Evolutionary conservation across 352 stramenopile species (phyloP).

Genomic region (Pythium rishiriense): DNA sequence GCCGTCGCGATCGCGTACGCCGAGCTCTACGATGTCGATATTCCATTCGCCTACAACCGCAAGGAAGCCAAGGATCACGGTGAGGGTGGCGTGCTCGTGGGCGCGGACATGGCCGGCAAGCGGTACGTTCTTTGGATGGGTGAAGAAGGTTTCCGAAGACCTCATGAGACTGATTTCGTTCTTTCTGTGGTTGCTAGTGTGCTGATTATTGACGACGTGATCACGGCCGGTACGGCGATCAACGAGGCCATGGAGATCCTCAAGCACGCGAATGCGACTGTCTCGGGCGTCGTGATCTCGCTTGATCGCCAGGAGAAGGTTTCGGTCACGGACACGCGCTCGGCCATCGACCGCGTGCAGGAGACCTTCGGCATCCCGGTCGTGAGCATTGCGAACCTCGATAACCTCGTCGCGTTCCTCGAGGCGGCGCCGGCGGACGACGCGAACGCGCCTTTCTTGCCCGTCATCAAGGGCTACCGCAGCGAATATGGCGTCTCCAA

Average conservation of each 20-base stretch:
- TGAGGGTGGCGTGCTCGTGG: slow-evolving; percentile 96
- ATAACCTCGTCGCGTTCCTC: slow-evolving; percentile 92
- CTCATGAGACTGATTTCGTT: background rate
- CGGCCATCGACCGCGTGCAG: slow-evolving; percentile 93
- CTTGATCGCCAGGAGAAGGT: slow-evolving; percentile 98
- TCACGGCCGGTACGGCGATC: slow-evolving; percentile 98
- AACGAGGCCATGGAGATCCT: slow-evolving; percentile 93
- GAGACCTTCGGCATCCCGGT: slow-evolving; percentile 91
- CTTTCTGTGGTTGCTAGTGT: slow-evolving; percentile 55
- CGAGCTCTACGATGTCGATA: slow-evolving; percentile 88
- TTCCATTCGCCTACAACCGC: slow-evolving; percentile 98
- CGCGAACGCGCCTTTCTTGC: slow-evolving; percentile 59
- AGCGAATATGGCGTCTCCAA: slow-evolving; percentile 67
- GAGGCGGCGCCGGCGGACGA: slow-evolving; percentile 52
- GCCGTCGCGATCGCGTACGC: slow-evolving; percentile 94
- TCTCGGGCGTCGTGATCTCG: slow-evolving; percentile 96
- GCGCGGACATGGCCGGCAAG: slow-evolving; percentile 94
- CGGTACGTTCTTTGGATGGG: slow-evolving; percentile 46
- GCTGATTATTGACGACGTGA: slow-evolving; percentile 99
- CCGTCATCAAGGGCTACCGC: slow-evolving; percentile 74
- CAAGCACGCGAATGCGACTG: slow-evolving; percentile 87
- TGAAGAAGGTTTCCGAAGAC: too few relatives aligned
- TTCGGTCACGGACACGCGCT: slow-evolving; percentile 90
- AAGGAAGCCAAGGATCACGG: slow-evolving; percentile 99
- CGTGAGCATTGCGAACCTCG: slow-evolving; percentile 93